Evolutionary conservation across 1,284 basidiomycete species (phyloP).

Genomic region (Apiotrichum sp.): DNA sequence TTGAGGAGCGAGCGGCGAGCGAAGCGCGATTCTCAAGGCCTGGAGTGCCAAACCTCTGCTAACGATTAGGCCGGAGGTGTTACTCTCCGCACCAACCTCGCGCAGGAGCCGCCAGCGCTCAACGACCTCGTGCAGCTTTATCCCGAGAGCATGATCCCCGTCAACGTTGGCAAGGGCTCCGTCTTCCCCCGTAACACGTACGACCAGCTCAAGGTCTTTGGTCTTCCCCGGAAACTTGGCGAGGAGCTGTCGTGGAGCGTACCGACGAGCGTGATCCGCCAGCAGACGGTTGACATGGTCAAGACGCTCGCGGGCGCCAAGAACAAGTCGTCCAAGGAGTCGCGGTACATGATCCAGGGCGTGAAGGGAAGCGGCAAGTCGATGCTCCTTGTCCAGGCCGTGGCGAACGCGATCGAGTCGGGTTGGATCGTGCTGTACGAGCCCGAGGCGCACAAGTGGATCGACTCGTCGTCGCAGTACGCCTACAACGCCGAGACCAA

Average conservation of each 20-base stretch:
- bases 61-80: constrained; percentile 13
- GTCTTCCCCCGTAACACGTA: constrained; percentile 28
- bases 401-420: constrained; percentile 63
- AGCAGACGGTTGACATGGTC: constrained; percentile 36
- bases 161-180: constrained; percentile 32
- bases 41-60: background rate
- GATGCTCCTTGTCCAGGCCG: constrained; percentile 69
- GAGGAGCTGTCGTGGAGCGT: constrained; percentile 30
- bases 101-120: constrained; percentile 24
- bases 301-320: constrained; percentile 26
- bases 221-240: constrained; percentile 33
- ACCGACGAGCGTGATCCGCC: constrained; percentile 39
- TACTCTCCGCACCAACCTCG: constrained; percentile 23
- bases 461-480: constrained; percentile 72
- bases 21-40: no score
- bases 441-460: constrained; percentile 66
- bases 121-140: constrained; percentile 28
- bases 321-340: constrained; percentile 8
- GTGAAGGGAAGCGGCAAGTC: constrained; percentile 75
- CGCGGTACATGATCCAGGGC: constrained; percentile 50
- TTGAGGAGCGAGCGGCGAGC: no score
- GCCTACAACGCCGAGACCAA: constrained; percentile 67
- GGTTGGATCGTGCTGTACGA: constrained; percentile 84
- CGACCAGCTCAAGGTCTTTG: constrained; percentile 32
- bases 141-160: constrained; percentile 21